Conservation (phyloP, 176 grass and related monocot species). For the Chrysopogon serrulatus region DNA sequence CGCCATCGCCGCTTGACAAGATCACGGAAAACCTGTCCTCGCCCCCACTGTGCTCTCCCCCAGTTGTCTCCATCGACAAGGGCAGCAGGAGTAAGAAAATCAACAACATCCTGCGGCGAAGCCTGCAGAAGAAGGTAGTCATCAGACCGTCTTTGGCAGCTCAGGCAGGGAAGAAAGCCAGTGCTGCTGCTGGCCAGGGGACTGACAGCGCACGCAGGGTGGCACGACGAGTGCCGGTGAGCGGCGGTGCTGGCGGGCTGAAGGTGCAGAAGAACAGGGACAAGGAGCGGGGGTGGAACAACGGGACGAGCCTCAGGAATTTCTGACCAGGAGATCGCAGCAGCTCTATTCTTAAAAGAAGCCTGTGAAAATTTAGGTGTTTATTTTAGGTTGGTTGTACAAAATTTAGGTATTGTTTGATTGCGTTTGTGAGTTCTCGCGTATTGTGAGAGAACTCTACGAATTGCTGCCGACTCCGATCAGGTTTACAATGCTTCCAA, state of each 20-base stretch:
- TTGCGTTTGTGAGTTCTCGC: conserved; percentile 17
- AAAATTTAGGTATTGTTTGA: neutral
- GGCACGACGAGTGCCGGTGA: conserved; percentile 28
- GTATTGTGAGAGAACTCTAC: conserved; percentile 32
- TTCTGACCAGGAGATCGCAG: neutral
- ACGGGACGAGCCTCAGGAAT: conserved; percentile 28
- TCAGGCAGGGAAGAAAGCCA: conserved; percentile 38
- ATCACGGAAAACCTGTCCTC: conserved; percentile 23
- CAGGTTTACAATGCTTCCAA: neutral
- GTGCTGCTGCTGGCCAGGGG: neutral
- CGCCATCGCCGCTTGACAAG: conserved; percentile 3
- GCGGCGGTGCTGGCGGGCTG: neutral
- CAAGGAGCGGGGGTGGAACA: conserved; percentile 77
- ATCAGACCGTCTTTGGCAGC: conserved; percentile 37
- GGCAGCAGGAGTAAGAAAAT: conserved; percentile 54
- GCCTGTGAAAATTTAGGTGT: conserved; percentile 18
- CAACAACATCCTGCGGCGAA: conserved; percentile 74
- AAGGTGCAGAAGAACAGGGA: conserved; percentile 41
- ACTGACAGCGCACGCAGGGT: conserved; percentile 27
- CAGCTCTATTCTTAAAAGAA: neutral
- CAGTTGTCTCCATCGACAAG: conserved; percentile 20
- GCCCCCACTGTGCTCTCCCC: conserved; percentile 21
- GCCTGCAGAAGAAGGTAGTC: conserved; percentile 97
- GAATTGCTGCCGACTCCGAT: neutral
- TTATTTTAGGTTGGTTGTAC: neutral